Evolutionary conservation across 2,329 filamentous ascomycete species (phyloP), one percentile per base, ranked within the genome.

Genomic region (Verticillium nonalfalfae): DNA sequence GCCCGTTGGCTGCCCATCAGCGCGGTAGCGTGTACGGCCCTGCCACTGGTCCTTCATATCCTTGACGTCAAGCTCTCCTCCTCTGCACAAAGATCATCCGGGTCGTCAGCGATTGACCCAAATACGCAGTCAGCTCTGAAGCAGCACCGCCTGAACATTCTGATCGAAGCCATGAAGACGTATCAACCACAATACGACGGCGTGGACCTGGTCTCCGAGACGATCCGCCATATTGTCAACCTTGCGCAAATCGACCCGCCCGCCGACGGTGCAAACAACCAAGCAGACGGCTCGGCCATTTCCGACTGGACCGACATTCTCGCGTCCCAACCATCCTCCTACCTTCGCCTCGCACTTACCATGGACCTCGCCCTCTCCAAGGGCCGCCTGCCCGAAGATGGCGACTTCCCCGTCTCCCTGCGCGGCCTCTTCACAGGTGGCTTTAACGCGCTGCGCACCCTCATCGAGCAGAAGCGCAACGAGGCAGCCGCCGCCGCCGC

Each of bases 1-100:
- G 77, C 74, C 6, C 74, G 78, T 7, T 80, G 75, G 71, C 68
- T 82, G 0, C 80, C 80, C 3, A 77, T 82, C 13, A 80, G 76
- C 63, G 78, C 79, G 2, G 71, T 74, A 31, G 70, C 72, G 3
- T 74, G 72, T 62, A 74, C 71, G 1, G 71, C 73, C 2, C 59
- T 75, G 2, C 73, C 73, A 1, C 66, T 75, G 1, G 67, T 73
- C 7, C 64, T 74, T 7, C 69, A 74, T 60, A 72, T 74, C 7
- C 64, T 75, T 1, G 73, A 74, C 58, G 72, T 73, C 55, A 73
- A 75, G 58, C 68, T 75, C n/a, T 72, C 73, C 0, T 59, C 66
- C 1, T 61, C 63, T 3, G 60, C 61, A 1, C 58, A 62, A 3
- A 4, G 10, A 11, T 35, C 52, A 4, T 65, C 62, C 1, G 45